Base-by-base conservation (phyloP, 768 basidiomycete genomes). In the Termitomyces sp. region DNA sequence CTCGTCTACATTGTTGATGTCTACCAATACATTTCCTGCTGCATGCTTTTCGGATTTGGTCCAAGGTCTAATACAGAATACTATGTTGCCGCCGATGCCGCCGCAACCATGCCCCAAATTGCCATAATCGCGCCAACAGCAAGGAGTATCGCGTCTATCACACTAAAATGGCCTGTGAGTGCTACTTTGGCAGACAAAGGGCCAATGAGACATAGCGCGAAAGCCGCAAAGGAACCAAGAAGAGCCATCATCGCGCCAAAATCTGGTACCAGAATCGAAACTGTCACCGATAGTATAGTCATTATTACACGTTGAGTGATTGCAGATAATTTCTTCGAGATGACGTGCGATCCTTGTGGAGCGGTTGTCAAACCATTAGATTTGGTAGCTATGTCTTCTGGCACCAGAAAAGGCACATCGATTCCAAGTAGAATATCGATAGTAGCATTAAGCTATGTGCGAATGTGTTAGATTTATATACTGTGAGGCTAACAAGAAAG, bases 231-330 rank as follows among this genome's bases (percentile, higher is more conserved):
- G n/a, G 92, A 88, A 2, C 96, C 96, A 56, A 98, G 77, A 72
- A 97, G 91, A 1, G 93, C 91, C 91, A 95, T 94, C 73, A 89
- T 77, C 5, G 86, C 80, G 64, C 87, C 86, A 73, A 96, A 96
- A 57, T 91, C 83, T 5, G 94, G 94, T 25, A 95, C 72, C 56
- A 83, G 70, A 60, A 94, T 88, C 20, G 94, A 93, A 31, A 89
- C 84, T 37, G 73, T 70, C 12, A 92, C 86, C 29, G 88, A 83
- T 38, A 87, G 67, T 10, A 80, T 65, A 0, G 89, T 84, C 48
- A 94, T 72, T 56, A 76, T 64, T 31, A 86, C 72, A 56, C 93
- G 80, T 65, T 88, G 87, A 40, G 87, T 54, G 50, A 79, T 71
- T 36, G 81, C 73, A 59, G 86, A 65, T 46, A 76, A 45, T 17